A percentile compares a stretch with the other conserved stretches of the same genome.
phyloP scores from a whole-genome alignment of 768 basidiomycete genomes.

The Lactarius akahatsu region DNA sequence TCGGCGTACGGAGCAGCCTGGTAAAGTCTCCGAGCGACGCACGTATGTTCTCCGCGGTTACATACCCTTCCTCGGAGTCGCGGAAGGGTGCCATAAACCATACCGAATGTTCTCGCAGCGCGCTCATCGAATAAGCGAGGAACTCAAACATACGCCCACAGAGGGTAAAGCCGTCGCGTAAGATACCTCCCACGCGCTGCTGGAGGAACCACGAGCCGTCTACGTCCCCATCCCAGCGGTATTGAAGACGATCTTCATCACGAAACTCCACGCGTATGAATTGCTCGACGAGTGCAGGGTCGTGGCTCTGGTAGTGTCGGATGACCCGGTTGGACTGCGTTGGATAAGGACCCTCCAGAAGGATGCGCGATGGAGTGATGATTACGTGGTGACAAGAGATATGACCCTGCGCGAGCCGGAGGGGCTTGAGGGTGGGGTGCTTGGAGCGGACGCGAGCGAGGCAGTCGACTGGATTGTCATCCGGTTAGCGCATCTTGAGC shows the following conservation, averaged over 20 bases:
- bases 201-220: constrained; percentile 57
- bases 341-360: constrained; percentile 74
- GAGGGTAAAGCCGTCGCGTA: constrained; percentile 66
- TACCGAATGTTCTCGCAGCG: constrained; percentile 75
- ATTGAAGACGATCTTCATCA: constrained; percentile 74
- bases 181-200: constrained; percentile 32
- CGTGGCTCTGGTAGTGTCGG: constrained; percentile 47
- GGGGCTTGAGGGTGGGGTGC: constrained; percentile 29
- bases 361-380: constrained; percentile 69
- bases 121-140: constrained; percentile 77
- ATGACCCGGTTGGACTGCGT: constrained; percentile 81
- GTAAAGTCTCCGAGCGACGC: constrained; percentile 66
- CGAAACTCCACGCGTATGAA: constrained; percentile 85
- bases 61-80: constrained; percentile 41
- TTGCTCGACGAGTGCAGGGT: constrained; percentile 51
- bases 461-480: constrained; percentile 45
- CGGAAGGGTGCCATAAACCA: constrained; percentile 76
- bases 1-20: constrained; percentile 48
- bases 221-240: constrained; percentile 67
- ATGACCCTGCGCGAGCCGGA: constrained; percentile 38
- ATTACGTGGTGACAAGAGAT: constrained; percentile 76
- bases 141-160: constrained; percentile 76
- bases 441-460: constrained; percentile 42
- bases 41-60: constrained; percentile 62
- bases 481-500: constrained; percentile 46